Conservation (phyloP, 1,139 yeast genomes). For the Groenewaldozyma auringiensis region DNA sequence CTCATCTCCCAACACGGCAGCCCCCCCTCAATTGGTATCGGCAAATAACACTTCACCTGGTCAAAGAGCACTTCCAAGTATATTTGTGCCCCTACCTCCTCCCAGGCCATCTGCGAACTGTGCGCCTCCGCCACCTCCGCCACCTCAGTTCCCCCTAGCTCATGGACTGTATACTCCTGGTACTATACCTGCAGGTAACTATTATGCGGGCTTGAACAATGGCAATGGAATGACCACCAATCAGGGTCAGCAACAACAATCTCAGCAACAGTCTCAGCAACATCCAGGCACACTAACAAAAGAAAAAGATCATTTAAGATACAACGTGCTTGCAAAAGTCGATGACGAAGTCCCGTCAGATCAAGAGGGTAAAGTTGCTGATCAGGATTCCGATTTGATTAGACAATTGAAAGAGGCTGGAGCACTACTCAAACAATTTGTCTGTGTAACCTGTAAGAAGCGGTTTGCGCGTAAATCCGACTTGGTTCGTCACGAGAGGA, state of each 20-base stretch:
- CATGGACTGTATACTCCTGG: not conserved
- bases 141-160: slow-evolving; percentile 5
- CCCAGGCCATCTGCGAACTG: not conserved
- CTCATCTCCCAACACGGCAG: not conserved
- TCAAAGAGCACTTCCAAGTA: not conserved
- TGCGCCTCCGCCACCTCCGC: slow-evolving; percentile 6
- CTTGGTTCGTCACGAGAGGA: slow-evolving; percentile 64
- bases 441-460: slow-evolving; percentile 23
- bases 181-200: not conserved
- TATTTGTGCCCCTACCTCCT: not conserved
- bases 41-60: not conserved
- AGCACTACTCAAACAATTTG: slow-evolving; percentile 17
- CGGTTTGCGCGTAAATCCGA: slow-evolving; percentile 57
- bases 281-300: not conserved
- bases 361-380: not conserved
- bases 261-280: not conserved
- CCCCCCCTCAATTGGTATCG: not conserved
- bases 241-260: too few species aligned
- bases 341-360: not conserved
- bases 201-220: not conserved
- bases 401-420: not conserved
- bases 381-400: not conserved
- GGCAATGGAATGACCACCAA: not conserved
- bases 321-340: not conserved
- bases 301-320: not conserved